Conservation (phyloP, 2,329 filamentous ascomycete species). For the Pochonia chlamydosporia region DNA sequence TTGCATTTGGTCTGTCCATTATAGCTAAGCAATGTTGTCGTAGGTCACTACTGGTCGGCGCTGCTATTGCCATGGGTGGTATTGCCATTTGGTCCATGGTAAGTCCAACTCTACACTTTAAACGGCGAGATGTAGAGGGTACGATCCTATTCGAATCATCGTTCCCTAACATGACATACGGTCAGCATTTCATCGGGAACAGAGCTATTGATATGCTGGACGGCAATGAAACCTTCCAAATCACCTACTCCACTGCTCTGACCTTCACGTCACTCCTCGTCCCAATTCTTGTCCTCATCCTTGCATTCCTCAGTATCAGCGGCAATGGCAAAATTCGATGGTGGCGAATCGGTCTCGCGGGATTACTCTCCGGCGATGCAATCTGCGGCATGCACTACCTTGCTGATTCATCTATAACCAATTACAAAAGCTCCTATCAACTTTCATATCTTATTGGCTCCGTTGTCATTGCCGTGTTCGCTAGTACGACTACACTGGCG, state of each 20-base stretch:
- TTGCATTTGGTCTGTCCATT: not conserved
- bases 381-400: constrained; percentile 84
- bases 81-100: constrained; percentile 70
- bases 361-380: constrained; percentile 64
- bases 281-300: constrained; percentile 65
- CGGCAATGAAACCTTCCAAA: constrained; percentile 57
- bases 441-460: constrained; percentile 58
- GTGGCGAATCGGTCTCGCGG: constrained; percentile 54
- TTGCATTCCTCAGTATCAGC: constrained; percentile 67
- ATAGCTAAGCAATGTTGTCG: not conserved
- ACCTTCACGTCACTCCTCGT: constrained; percentile 73
- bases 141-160: no score
- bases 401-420: constrained; percentile 75
- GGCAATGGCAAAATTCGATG: constrained; percentile 49
- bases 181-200: constrained; percentile 59
- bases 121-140: no score
- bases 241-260: constrained; percentile 64
- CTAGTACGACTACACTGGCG: constrained; percentile 62
- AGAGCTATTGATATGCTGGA: constrained; percentile 65
- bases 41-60: constrained; percentile 57
- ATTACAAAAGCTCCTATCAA: constrained; percentile 62
- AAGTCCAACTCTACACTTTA: constrained; percentile 14
- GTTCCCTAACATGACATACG: no score
- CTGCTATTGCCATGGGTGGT: constrained; percentile 67
- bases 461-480: constrained; percentile 63